Base-by-base conservation (phyloP, 1,284 basidiomycete genomes). In the Nidula niveotomentosa region DNA sequence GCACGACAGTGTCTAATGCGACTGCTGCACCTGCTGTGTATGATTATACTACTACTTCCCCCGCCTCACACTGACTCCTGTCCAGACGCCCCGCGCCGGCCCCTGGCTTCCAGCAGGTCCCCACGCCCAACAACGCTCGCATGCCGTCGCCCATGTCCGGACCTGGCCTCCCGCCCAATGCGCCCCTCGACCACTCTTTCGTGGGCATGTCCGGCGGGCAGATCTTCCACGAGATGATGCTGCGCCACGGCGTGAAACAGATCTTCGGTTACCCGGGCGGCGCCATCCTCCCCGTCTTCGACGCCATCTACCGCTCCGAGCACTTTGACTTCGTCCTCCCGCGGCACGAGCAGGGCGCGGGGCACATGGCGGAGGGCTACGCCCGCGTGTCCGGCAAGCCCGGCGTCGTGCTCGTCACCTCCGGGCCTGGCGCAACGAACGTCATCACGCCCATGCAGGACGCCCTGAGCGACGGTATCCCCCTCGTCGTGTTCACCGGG, bases 211-310 rank as follows among this genome's bases (percentile, higher is more conserved):
- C 94, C 15, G 96, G 96, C 36, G 96, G 96, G 37, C 85, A 98
- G 73, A 98, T 99, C 69, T 98, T 99, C 77, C 95, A 99, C 73
- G 96, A 99, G 76, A 98, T 99, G 96, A 98, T 99, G 94, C 88
- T 96, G 56, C 83, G 96, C 53, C 96, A 99, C 73, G 85, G 85
- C 56, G 96, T 99, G 66, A 97, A 96, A 74, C 93, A 98, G 69
- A 85, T 99, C 51, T 99, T 99, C 68, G 96, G 96, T 48, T 99
- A 99, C 75, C 96, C 96, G 13, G 96, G 96, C 49, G 95, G 96
- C 58, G 96, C 96, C 49, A 98, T 98, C 69, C 86, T 98, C 15
- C 97, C 96, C 62, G 96, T 99, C 43, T 99, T 98, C 73, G 96
- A 99, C 72, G 96, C 97, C 68, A 99, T 98, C 73, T 91, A 98